phyloP scores from a whole-genome alignment of 1,284 basidiomycete species.

The Cryptococcus wingfieldii region DNA sequence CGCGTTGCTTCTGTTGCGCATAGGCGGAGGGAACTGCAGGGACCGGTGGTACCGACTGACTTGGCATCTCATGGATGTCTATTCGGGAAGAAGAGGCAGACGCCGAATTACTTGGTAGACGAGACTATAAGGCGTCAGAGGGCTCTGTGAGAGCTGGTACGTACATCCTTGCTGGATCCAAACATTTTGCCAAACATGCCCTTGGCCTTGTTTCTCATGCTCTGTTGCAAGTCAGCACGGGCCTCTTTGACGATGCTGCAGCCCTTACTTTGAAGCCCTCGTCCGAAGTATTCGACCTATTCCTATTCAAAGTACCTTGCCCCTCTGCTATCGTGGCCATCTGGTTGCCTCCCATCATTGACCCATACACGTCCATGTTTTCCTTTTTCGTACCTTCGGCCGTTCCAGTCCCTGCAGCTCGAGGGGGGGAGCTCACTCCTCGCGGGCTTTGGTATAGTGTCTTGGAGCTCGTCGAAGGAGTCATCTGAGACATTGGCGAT shows the following conservation, averaged over 20 bases:
- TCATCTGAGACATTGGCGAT: not conserved
- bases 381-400: conserved; percentile 8
- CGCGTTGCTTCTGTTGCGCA: conserved; percentile 1
- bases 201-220: conserved; percentile 37
- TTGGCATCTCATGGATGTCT: not conserved
- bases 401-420: not conserved
- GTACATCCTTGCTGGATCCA: conserved; percentile 19
- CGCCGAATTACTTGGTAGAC: conserved; percentile 6
- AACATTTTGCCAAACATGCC: conserved; percentile 49
- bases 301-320: conserved; percentile 13
- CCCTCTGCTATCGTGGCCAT: conserved; percentile 33
- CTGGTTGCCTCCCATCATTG: conserved; percentile 11
- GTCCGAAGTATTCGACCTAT: conserved; percentile 17
- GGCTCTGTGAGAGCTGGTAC: not conserved
- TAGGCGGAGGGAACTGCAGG: conserved; percentile 16
- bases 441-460: not conserved
- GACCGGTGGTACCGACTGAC: conserved; percentile 7
- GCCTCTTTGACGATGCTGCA: not conserved
- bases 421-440: not conserved
- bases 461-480: not conserved
- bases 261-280: conserved; percentile 33
- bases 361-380: conserved; percentile 11
- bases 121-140: not conserved
- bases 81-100: conserved; percentile 10
- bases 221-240: conserved; percentile 17